Conservation (phyloP, 179 eudicot species). For the Silene noctiflora region DNA sequence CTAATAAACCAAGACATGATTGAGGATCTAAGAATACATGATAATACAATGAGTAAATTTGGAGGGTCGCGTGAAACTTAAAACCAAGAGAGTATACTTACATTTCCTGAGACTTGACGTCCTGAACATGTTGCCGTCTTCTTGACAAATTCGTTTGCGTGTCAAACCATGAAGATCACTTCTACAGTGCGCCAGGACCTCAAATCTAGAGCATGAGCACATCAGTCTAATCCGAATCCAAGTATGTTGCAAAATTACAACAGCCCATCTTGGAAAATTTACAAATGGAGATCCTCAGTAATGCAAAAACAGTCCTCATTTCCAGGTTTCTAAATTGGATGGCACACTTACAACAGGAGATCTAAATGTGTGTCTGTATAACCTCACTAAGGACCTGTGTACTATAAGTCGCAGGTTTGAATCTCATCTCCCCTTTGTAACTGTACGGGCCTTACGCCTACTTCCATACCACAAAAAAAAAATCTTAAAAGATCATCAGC, state of each 20-base stretch:
- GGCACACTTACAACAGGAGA: not conserved
- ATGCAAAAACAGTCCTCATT: not conserved
- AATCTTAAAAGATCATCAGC: slow-evolving; percentile 22
- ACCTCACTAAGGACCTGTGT: not conserved
- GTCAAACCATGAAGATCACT: not conserved
- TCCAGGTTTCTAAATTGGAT: not conserved
- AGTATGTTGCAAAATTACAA: not conserved
- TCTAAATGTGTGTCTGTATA: slow-evolving; percentile 2
- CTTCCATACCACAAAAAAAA: not conserved
- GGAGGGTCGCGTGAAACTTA: not conserved
- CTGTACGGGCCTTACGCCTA: not conserved
- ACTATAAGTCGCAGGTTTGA: not conserved
- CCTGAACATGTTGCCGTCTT: not conserved
- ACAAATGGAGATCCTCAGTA: not conserved
- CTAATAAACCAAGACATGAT: slow-evolving; percentile 8
- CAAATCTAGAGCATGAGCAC: not conserved
- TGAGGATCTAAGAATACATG: slow-evolving; percentile 4
- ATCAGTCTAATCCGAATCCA: not conserved
- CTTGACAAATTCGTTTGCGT: not conserved
- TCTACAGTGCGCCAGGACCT: not conserved
- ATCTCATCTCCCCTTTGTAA: not conserved
- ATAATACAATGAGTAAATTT: not conserved
- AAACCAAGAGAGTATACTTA: not conserved
- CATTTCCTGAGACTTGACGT: not conserved
- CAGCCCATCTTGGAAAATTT: not conserved